Conservation (phyloP, 306 rosid species). For the Begonia fuchsioides region DNA sequence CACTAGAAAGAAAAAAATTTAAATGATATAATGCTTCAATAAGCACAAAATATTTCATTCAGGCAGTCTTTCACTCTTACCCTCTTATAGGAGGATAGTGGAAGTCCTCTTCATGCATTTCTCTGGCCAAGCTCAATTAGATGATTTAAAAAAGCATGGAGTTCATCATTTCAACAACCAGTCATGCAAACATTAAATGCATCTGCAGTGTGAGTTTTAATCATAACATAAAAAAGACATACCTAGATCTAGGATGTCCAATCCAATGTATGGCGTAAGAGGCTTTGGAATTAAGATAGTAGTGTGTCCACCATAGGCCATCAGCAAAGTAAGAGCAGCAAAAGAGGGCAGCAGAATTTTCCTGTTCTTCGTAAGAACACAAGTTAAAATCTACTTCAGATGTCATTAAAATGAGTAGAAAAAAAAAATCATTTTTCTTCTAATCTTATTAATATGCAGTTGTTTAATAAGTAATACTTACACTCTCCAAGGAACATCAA, state of each 20-base stretch:
- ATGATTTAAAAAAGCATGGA: no score
- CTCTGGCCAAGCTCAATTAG: no score
- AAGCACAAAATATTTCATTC: no score
- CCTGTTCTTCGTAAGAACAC: slow-evolving; percentile 47
- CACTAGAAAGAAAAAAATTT: no score
- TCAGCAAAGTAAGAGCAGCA: slow-evolving; percentile 90
- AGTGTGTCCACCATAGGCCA: slow-evolving; percentile 99
- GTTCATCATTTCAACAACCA: no score
- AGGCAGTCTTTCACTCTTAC: no score
- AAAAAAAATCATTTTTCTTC: neutral
- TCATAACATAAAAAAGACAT: slow-evolving; percentile 1
- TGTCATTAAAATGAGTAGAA: neutral
- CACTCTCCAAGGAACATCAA: slow-evolving; percentile 99
- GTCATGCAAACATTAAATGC: no score
- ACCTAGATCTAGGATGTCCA: slow-evolving; percentile 78
- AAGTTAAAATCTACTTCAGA: slow-evolving; percentile 7
- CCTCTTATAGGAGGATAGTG: no score
- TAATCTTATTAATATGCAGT: neutral
- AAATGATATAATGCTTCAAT: no score
- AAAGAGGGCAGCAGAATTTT: slow-evolving; percentile 74
- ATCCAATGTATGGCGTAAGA: slow-evolving; percentile 56
- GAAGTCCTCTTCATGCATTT: no score
- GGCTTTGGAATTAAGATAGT: slow-evolving; percentile 91
- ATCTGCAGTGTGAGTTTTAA: no score
- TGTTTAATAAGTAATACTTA: slow-evolving; percentile 28